Evolutionary conservation across 257 asterid genomes (phyloP).

Genomic region (Coffea eugenioides): DNA sequence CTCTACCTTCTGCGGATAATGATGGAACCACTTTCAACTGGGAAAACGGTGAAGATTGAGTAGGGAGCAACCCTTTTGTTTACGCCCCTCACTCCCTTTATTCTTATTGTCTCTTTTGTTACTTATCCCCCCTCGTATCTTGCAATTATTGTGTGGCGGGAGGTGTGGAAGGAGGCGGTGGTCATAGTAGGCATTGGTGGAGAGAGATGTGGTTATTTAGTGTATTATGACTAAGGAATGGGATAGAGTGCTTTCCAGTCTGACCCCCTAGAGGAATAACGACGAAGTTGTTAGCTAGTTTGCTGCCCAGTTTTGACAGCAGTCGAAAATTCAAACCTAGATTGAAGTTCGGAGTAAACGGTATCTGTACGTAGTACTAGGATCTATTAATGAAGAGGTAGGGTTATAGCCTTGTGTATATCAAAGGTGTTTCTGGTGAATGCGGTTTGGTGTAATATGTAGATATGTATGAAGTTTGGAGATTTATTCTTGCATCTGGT

Average conservation of each 20-base stretch:
- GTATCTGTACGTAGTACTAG: slow-evolving; percentile 11
- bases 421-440: slow-evolving; percentile 34
- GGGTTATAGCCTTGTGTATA: slow-evolving; percentile 41
- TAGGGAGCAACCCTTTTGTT: not conserved
- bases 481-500: slow-evolving; percentile 7
- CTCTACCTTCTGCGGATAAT: slow-evolving; percentile 37
- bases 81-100: not conserved
- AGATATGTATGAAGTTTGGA: slow-evolving; percentile 28
- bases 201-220: not conserved
- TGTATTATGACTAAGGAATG: not conserved
- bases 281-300: slow-evolving; percentile 15
- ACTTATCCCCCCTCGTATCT: not conserved
- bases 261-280: not conserved
- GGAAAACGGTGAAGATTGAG: slow-evolving; percentile 35
- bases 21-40: slow-evolving; percentile 32
- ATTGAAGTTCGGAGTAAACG: slow-evolving; percentile 19
- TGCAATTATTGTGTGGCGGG: slow-evolving; percentile 1
- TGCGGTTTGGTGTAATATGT: slow-evolving; percentile 33
- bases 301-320: slow-evolving; percentile 28
- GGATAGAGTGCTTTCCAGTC: not conserved
- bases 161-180: slow-evolving; percentile 14
- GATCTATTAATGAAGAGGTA: slow-evolving; percentile 23
- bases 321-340: slow-evolving; percentile 23
- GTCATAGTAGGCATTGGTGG: not conserved
- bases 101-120: not conserved